These are phyloP conservation scores for Moringa oleifera DNA, from an alignment of 345 rosid genomes.

Conservation along the genomic window DNA sequence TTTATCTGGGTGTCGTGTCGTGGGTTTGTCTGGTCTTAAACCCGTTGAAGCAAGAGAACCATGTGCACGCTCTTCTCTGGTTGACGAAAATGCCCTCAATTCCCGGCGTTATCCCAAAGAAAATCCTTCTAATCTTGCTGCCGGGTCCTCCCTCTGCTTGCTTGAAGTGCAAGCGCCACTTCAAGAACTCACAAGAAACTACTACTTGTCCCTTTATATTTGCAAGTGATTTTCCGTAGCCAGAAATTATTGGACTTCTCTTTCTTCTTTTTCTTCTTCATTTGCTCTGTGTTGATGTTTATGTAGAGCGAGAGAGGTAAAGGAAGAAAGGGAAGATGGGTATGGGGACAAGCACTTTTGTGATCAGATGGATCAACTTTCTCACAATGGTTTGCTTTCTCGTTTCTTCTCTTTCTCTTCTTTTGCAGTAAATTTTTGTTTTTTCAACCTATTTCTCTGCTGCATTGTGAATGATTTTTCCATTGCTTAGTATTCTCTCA, in stretches of 20 bases:
- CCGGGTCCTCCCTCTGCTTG: slow-evolving; percentile 11
- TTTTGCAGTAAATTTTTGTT: slow-evolving; percentile 15
- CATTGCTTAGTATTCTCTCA: neutral
- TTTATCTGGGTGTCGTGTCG: too few relatives aligned
- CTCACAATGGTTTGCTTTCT: slow-evolving; percentile 64
- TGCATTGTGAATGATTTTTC: neutral
- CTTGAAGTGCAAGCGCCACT: slow-evolving; percentile 7
- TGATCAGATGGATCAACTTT: slow-evolving; percentile 91
- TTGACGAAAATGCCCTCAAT: slow-evolving; percentile 28
- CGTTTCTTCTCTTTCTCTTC: neutral
- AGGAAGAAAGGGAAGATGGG: slow-evolving; percentile 47
- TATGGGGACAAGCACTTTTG: slow-evolving; percentile 75
- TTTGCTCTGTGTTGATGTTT: neutral
- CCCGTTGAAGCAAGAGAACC: too few relatives aligned
- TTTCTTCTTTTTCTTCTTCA: slow-evolving; percentile 7
- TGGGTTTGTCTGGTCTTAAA: too few relatives aligned
- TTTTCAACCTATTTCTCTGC: neutral
- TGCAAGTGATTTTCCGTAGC: neutral
- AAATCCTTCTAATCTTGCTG: too few relatives aligned
- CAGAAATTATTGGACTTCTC: too few relatives aligned
- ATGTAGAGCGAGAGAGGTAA: too few relatives aligned
- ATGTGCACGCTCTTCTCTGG: too few relatives aligned
- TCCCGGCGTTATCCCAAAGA: slow-evolving; percentile 1
- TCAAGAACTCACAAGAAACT: neutral
- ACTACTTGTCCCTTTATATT: slow-evolving; percentile 8